These are phyloP conservation scores for Punica granatum DNA, from an alignment of 345 rosid genomes.

Conservation along the genomic window DNA sequence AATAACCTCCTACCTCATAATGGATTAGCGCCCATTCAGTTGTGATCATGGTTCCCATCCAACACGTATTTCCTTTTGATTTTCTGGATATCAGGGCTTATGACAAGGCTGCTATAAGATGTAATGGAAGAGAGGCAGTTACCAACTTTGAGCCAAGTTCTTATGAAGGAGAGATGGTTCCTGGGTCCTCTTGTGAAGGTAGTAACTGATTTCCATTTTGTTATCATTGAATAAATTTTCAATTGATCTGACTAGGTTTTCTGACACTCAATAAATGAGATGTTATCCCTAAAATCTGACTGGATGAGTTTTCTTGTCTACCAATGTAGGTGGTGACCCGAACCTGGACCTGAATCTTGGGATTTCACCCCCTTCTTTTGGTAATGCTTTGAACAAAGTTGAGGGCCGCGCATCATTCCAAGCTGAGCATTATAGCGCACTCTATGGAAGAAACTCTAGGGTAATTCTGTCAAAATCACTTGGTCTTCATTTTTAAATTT, in stretches of 20 bases:
- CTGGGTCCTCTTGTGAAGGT: conserved; percentile 53
- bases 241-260: neutral
- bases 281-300: neutral
- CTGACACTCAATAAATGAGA: neutral
- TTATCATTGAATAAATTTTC: neutral
- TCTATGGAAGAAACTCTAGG: conserved; percentile 27
- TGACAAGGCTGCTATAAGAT: conserved; percentile 90
- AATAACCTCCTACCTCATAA: conserved; percentile 41
- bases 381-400: conserved; percentile 38
- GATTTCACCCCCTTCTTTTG: conserved; percentile 46
- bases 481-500: neutral
- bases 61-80: conserved; percentile 48
- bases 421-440: conserved; percentile 25
- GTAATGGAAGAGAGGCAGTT: conserved; percentile 85
- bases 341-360: conserved; percentile 83
- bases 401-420: conserved; percentile 33
- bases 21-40: conserved; percentile 42
- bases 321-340: conserved; percentile 26
- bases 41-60: conserved; percentile 39
- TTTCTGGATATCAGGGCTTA: conserved; percentile 80
- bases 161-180: conserved; percentile 51
- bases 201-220: conserved; percentile 8
- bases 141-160: conserved; percentile 79
- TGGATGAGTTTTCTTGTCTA: neutral
- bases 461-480: conserved; percentile 19